phyloP scores from a whole-genome alignment of 2,329 filamentous ascomycete species.

The Myriosclerotinia curreyana region DNA sequence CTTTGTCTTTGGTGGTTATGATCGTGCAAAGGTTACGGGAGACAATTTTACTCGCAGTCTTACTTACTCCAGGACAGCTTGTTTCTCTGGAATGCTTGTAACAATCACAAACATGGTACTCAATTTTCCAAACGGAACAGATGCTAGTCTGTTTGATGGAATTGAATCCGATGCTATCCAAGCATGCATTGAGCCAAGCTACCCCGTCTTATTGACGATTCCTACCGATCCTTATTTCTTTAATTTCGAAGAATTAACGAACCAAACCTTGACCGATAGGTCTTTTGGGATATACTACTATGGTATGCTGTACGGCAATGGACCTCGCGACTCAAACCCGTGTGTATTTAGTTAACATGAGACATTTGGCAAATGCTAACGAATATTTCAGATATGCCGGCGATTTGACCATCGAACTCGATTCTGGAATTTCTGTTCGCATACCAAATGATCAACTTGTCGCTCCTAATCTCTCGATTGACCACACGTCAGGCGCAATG shows the following conservation, averaged over 20 bases:
- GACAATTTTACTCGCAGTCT: slow-evolving; percentile 6
- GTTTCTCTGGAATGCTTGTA: slow-evolving; percentile 12
- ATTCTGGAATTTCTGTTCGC: slow-evolving; percentile 19
- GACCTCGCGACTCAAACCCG: neutral
- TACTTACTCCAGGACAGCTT: neutral
- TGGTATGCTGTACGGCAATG: neutral
- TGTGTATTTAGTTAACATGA: neutral
- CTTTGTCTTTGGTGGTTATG: slow-evolving; percentile 16
- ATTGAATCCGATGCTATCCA: neutral
- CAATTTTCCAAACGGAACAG: slow-evolving; percentile 19
- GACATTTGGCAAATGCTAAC: neutral
- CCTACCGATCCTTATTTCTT: neutral
- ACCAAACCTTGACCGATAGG: neutral
- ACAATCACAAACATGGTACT: slow-evolving; percentile 16
- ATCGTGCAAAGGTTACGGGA: slow-evolving; percentile 14
- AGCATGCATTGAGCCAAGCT: slow-evolving; percentile 14
- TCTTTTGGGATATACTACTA: slow-evolving; percentile 13
- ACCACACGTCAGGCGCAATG: neutral
- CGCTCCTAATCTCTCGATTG: neutral
- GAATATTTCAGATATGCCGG: neutral
- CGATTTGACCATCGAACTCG: slow-evolving; percentile 12
- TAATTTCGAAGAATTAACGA: neutral
- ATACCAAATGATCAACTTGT: slow-evolving; percentile 21
- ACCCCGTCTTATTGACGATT: slow-evolving; percentile 7
- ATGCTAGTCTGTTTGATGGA: slow-evolving; percentile 9